Percentiles rank a stretch among this genome's conserved stretches.
Evolutionary conservation across 495 filamentous ascomycete species (phyloP).

Genomic region (Achaetomiella virescens): DNA sequence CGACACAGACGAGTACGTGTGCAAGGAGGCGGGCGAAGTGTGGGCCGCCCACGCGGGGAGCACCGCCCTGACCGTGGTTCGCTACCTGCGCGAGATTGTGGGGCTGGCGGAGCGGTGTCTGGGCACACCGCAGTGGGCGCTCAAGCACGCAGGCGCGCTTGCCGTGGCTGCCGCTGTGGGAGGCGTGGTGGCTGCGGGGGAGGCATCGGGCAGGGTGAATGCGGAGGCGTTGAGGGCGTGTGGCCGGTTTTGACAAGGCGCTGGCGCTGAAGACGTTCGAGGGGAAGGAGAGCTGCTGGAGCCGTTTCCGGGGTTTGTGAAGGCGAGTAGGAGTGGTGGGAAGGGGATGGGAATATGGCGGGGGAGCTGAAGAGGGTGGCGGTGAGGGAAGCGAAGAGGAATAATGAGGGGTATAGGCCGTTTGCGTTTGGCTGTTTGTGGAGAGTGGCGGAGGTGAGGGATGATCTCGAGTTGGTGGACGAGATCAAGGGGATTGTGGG

Average conservation of each 20-base stretch:
- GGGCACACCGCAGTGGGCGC: constrained; percentile 73
- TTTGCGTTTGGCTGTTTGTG: constrained; percentile 69
- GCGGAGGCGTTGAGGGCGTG: constrained; percentile 51
- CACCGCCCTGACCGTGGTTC: constrained; percentile 64
- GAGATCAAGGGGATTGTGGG: constrained; percentile 60
- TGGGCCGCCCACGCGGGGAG: constrained; percentile 90
- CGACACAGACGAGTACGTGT: constrained; percentile 71
- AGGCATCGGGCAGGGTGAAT: constrained; percentile 45
- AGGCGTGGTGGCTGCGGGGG: constrained; percentile 44
- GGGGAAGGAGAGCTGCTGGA: constrained; percentile 85
- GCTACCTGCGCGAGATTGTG: constrained; percentile 80
- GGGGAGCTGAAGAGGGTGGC: constrained; percentile 54
- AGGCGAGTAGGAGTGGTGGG: constrained; percentile 57
- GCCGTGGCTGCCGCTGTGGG: constrained; percentile 67
- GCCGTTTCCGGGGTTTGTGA: constrained; percentile 72
- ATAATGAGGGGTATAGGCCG: constrained; percentile 73
- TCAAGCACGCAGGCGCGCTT: constrained; percentile 81
- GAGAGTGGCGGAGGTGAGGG: constrained; percentile 56
- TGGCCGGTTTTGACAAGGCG: constrained; percentile 77
- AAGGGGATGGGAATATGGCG: constrained; percentile 39
- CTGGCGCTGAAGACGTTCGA: constrained; percentile 85
- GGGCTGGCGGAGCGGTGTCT: constrained; percentile 58
- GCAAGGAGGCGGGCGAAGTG: constrained; percentile 67
- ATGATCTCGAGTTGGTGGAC: constrained; percentile 59
- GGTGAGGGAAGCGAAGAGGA: constrained; percentile 82